phyloP scores from a whole-genome alignment of 208 protist genomes.

The Willaertia magna region DNA sequence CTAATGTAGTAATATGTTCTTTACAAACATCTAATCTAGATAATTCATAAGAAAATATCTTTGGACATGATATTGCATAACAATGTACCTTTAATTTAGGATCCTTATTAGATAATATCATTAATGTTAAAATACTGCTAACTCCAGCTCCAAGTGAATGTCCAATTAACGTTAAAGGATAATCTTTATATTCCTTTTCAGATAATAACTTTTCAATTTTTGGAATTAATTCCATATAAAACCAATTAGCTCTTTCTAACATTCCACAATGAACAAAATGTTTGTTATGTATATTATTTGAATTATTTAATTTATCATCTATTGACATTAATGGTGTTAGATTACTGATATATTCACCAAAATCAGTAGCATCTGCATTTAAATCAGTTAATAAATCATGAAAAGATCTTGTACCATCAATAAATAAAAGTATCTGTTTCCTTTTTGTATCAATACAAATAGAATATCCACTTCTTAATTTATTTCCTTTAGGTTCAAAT shows the following conservation, averaged over 20 bases:
- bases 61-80: neutral
- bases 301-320: too few relatives aligned
- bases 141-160: neutral
- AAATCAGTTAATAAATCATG: neutral
- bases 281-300: too few relatives aligned
- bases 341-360: neutral
- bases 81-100: neutral
- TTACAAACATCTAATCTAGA: neutral
- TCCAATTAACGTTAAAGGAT: neutral
- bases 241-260: neutral
- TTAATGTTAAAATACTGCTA: neutral
- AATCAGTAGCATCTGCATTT: neutral
- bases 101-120: too few relatives aligned
- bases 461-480: neutral
- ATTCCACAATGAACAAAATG: neutral
- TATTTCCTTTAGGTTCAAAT: neutral
- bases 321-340: too few relatives aligned
- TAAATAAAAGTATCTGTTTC: neutral
- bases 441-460: neutral
- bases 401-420: neutral
- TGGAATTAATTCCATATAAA: neutral
- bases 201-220: neutral
- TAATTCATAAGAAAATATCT: neutral
- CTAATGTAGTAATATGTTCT: neutral
- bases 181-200: neutral